These are phyloP conservation scores for Neurospora pannonica DNA, from an alignment of 495 filamentous ascomycete species.

Conservation along the genomic window DNA sequence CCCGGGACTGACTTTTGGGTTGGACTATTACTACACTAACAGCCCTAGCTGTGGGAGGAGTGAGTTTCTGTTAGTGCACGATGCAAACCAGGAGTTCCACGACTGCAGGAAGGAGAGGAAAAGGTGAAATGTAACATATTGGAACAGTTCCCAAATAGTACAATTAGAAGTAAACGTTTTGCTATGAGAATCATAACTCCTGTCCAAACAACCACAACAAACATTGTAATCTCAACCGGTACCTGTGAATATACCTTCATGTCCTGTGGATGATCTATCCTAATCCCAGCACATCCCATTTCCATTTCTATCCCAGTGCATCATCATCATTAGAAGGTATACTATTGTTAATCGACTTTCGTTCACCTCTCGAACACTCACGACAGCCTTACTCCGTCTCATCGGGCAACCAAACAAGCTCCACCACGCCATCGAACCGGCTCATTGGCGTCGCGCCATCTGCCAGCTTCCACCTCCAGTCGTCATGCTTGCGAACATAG, in stretches of 20 bases:
- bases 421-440: conserved; percentile 39
- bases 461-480: conserved; percentile 38
- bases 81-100: not conserved
- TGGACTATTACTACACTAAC: not conserved
- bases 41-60: fast-evolving
- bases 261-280: not conserved
- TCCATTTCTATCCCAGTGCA: not conserved
- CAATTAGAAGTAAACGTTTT: not conserved
- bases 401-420: conserved; percentile 40
- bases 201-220: not conserved
- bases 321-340: not conserved
- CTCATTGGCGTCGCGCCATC: conserved; percentile 32
- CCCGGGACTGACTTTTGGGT: not conserved
- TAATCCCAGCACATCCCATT: not conserved
- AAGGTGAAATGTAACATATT: too few species aligned
- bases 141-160: not conserved
- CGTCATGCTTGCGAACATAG: conserved; percentile 37
- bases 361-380: not conserved
- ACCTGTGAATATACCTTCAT: not conserved
- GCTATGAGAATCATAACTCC: not conserved
- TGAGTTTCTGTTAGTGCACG: not conserved
- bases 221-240: not conserved
- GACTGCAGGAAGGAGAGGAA: not conserved
- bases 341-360: not conserved
- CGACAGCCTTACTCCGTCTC: not conserved